Evolutionary conservation across 129 eudicot genomes (phyloP), one percentile per base, ranked within the genome.

Genomic region (Pittosporum tobira): DNA sequence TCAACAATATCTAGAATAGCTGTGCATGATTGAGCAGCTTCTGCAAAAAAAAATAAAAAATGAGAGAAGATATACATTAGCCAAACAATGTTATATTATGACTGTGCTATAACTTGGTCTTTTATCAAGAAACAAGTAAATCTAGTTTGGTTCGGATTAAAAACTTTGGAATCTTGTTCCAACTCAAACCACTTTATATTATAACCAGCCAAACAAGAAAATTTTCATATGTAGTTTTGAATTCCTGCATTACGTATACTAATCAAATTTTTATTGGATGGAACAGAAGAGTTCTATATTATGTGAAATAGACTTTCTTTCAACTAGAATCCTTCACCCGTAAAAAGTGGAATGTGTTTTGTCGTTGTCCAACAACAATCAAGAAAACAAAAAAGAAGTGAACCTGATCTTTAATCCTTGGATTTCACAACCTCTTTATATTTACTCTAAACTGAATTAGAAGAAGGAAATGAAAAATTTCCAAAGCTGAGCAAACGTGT

Each of bases 1-100:
- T 86, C 99, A 49, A 91, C 76, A 47, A 91, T 68, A 79, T 91
- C 94, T 73, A 91, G 94, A 66, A 91, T 76, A 72, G 74, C 71
- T 76, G 79, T 78, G 88, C 99, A 91, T 64, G 96, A 83, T 76
- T 74, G 83, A 76, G 95, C 95, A 64, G 94, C 95, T 70, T 91
- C 95, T 91, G 95, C 79, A 83, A 74, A 80, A n/a, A n/a, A n/a
- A n/a, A n/a, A n/a, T n/a, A n/a, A n/a, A n/a, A n/a, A 47, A 56
- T 56, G 14, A 60, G 61, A n/a, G 52, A 59, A 59, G 56, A 62
- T 20, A 16, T 63, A 44, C 9, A 51, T 76, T 60, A 80, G 78
- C 48, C 48, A 61, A 51, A 42, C 21, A 46, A 37, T 46, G n/a
- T n/a, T n/a, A n/a, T n/a, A n/a, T n/a, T n/a, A n/a, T n/a, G n/a